Evolutionary conservation across 2,329 filamentous ascomycete genomes (phyloP), one percentile per base, ranked within the genome.

Genomic region (Fragosphaeria purpurea): DNA sequence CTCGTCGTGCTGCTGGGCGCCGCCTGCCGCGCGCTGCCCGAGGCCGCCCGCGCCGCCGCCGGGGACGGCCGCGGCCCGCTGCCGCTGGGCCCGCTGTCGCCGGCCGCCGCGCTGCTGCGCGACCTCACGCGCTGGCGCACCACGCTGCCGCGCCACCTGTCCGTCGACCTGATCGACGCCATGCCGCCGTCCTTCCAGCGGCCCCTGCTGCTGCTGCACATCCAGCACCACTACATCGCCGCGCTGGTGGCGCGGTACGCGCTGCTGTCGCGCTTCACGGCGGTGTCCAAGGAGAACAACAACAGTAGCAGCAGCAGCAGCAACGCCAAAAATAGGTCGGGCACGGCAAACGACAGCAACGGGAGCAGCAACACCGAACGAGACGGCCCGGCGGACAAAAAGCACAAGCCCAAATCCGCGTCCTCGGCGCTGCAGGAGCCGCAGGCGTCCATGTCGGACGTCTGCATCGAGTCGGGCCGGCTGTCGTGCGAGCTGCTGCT

Each of bases 41-140:
- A 47, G 11, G 33, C 46, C 5, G 46, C 46, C 9, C 12, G 13
- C 8, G 31, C 34, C n/a, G n/a, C n/a, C n/a, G n/a, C n/a, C n/a
- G n/a, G n/a, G n/a, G 38, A 41, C 4, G 38, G 39, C 13, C 8
- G 31, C 37, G 10, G 12, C 32, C 67, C 67, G 7, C 10, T 70
- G 66, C 40, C n/a, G n/a, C 31, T 42, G 37, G 64, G 65, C 6
- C 67, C 67, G 0, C 58, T 70, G 4, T 70, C 68, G 5, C 67
- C 68, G n/a, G 64, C 67, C 7, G 64, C 67, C 6, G 61, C 57
- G 4, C 62, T 70, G 0, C 60, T 70, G 10, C 55, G 67, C 42
- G 67, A 70, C 43, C 56, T 71, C 40, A 57, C 62, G 32, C 61
- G 65, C 6, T 71, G 68, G 68, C 62, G 60, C 42, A 57, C 61